phyloP scores from a whole-genome alignment of 345 rosid genomes.

The Nasturtium officinale region DNA sequence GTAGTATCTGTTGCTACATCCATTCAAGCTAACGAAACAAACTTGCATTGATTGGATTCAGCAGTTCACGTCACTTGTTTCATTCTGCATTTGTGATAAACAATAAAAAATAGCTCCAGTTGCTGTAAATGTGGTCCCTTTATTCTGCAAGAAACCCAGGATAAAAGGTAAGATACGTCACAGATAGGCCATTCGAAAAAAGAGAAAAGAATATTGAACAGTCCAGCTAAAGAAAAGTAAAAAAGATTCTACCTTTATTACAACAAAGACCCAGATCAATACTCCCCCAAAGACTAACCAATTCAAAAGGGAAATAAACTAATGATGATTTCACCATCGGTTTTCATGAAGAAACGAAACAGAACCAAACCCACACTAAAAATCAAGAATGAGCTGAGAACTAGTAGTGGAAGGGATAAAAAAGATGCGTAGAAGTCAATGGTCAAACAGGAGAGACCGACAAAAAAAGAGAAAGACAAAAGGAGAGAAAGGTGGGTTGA shows the following conservation, averaged over 20 bases:
- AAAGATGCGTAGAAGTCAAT: conserved; percentile 30
- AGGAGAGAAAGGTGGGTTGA: conserved; percentile 23
- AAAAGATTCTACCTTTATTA: conserved; percentile 36
- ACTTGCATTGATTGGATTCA: conserved; percentile 59
- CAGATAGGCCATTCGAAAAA: conserved; percentile 46
- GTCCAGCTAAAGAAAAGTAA: conserved; percentile 28
- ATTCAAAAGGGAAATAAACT: conserved; percentile 18
- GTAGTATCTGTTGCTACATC: conserved; percentile 64
- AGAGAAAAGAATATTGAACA: conserved; percentile 49
- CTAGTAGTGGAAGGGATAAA: conserved; percentile 30
- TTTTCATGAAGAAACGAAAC: neutral
- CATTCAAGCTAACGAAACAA: conserved; percentile 65
- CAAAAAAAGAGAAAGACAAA: neutral
- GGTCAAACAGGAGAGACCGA: conserved; percentile 3
- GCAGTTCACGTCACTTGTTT: conserved; percentile 44
- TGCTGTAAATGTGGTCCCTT: conserved; percentile 50
- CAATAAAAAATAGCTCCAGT: conserved; percentile 40
- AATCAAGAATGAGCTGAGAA: conserved; percentile 16
- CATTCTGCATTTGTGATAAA: conserved; percentile 40
- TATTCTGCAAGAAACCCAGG: conserved; percentile 58
- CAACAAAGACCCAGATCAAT: neutral
- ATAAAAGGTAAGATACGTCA: conserved; percentile 50
- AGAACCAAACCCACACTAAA: neutral
- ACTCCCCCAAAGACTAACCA: neutral
- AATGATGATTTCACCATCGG: neutral